phyloP scores from a whole-genome alignment of 1,284 basidiomycete species.

The Leccinum griseonigrum region DNA sequence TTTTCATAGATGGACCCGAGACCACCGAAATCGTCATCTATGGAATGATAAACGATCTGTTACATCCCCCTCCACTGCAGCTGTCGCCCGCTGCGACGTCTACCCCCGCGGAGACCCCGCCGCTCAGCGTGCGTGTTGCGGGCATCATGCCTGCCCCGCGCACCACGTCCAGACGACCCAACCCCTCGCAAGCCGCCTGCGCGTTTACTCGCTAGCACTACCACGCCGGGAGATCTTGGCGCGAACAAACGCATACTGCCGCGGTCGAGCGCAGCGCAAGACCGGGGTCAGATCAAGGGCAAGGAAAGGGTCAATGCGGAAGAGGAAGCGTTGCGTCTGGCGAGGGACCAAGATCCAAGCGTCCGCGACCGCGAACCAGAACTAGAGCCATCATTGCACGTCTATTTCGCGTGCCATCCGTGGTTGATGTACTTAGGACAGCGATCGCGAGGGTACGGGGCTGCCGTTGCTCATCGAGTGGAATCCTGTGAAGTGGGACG shows the following conservation, averaged over 20 bases:
- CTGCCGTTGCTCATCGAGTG: neutral
- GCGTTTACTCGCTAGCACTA: slow-evolving; percentile 3
- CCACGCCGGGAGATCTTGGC: slow-evolving; percentile 18
- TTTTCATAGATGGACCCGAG: no score
- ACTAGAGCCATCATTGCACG: no score
- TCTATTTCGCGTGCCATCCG: neutral
- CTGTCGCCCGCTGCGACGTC: no score
- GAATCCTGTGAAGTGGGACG: neutral
- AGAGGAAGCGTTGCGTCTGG: no score
- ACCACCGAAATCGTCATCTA: no score
- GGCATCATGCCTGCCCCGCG: no score
- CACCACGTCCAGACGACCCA: no score
- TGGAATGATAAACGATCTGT: no score
- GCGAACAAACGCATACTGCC: slow-evolving; percentile 18
- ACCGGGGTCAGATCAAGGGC: slow-evolving; percentile 6
- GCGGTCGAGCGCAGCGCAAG: slow-evolving; percentile 9
- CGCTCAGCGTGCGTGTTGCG: slow-evolving; percentile 40
- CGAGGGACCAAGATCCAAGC: no score
- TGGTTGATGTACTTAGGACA: neutral
- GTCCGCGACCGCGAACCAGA: no score
- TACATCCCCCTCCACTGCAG: no score
- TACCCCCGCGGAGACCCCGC: slow-evolving; percentile 11
- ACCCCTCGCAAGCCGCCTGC: slow-evolving; percentile 64
- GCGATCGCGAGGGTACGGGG: neutral
- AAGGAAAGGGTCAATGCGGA: slow-evolving; percentile 4